phyloP scores from a whole-genome alignment of 148 eudicot genomes.

The Agrostemma githago region DNA sequence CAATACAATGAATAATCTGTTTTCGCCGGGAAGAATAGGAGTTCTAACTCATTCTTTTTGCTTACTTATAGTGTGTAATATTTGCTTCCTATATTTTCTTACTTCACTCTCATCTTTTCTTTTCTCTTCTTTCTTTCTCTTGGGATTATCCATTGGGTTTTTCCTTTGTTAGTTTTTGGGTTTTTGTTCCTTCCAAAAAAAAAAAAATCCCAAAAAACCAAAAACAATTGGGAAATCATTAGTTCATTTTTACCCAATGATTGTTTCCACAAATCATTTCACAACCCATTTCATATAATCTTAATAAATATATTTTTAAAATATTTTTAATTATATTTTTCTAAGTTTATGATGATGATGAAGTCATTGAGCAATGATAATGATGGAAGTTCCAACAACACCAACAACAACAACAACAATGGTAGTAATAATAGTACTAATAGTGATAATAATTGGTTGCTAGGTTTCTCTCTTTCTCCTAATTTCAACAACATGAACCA shows the following conservation, averaged over 20 bases:
- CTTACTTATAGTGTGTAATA: neutral
- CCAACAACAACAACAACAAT: slow-evolving; percentile 17
- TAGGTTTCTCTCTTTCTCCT: slow-evolving; percentile 48
- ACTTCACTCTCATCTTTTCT: neutral
- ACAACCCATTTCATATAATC: neutral
- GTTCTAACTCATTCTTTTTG: slow-evolving; percentile 29
- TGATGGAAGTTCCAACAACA: slow-evolving; percentile 26
- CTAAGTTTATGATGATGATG: slow-evolving; percentile 44
- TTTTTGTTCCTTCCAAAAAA: slow-evolving; percentile 35
- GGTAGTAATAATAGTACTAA: neutral
- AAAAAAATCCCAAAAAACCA: slow-evolving; percentile 35
- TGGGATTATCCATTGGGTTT: slow-evolving; percentile 37
- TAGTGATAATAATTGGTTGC: slow-evolving; percentile 30
- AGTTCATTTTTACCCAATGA: slow-evolving; percentile 27
- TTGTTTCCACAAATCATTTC: slow-evolving; percentile 16
- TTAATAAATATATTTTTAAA: neutral
- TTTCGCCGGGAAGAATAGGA: too few relatives aligned
- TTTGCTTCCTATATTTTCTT: neutral
- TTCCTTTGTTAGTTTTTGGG: slow-evolving; percentile 17
- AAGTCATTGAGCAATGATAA: slow-evolving; percentile 50
- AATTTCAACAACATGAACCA: slow-evolving; percentile 37
- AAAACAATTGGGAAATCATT: slow-evolving; percentile 16
- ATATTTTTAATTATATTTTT: neutral
- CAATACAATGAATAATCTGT: too few relatives aligned
- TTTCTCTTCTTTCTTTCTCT: slow-evolving; percentile 21